Percentiles rank a stretch among this genome's conserved stretches.
These are phyloP conservation scores for Podila epicladia DNA, from an alignment of 192 early-diverging fungal genomes.

Conservation along the genomic window DNA sequence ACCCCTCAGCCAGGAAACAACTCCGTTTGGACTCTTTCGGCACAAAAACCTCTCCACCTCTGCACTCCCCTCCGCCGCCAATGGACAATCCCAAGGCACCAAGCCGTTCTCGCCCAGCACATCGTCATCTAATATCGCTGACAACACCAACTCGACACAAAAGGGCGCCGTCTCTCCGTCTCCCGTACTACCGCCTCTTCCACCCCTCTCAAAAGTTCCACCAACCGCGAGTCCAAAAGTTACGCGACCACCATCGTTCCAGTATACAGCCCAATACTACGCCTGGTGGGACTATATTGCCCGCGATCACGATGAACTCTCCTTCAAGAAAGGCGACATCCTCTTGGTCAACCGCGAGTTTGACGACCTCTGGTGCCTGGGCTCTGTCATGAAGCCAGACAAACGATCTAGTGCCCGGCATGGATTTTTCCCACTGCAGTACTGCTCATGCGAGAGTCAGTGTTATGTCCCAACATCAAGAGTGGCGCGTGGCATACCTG, in stretches of 20 bases:
- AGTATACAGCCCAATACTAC: conserved; percentile 45
- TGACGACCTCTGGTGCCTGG: conserved; percentile 42
- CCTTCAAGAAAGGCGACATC: conserved; percentile 46
- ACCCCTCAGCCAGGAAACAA: conserved; percentile 47
- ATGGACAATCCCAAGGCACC: conserved; percentile 16
- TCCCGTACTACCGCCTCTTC: conserved; percentile 36
- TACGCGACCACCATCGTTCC: conserved; percentile 42
- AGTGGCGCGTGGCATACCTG: conserved; percentile 17
- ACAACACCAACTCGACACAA: conserved; percentile 9
- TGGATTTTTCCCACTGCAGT: conserved; percentile 46
- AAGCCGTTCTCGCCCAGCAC: conserved; percentile 39
- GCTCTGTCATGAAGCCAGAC: conserved; percentile 44
- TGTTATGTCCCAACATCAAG: conserved; percentile 35
- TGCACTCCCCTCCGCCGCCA: conserved; percentile 24
- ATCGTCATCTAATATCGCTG: conserved; percentile 33
- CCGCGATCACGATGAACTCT: conserved; percentile 44
- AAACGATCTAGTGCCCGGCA: conserved; percentile 39
- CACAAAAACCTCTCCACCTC: conserved; percentile 50
- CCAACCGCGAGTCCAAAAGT: conserved; percentile 23
- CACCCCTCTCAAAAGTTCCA: conserved; percentile 20
- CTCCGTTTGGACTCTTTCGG: conserved; percentile 48
- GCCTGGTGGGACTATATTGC: conserved; percentile 54
- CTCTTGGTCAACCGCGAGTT: conserved; percentile 43
- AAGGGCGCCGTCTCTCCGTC: conserved; percentile 14
- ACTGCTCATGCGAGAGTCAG: conserved; percentile 40